Evolutionary conservation across 176 grass and related monocot species (phyloP).

Genomic region (Bromus sterilis): DNA sequence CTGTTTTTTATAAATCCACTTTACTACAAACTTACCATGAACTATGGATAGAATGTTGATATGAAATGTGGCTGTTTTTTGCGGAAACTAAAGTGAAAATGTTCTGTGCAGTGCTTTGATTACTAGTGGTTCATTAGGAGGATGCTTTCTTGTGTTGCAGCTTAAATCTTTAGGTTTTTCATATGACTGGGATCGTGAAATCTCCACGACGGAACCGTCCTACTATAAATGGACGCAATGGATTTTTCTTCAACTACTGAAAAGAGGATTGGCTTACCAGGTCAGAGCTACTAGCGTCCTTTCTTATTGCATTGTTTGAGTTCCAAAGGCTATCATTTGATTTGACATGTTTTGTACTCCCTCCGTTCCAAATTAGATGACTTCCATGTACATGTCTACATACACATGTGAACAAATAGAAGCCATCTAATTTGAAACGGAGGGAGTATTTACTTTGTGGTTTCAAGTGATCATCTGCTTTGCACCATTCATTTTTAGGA

Average conservation of each 20-base stretch:
- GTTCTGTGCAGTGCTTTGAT: background rate
- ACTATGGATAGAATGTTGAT: background rate
- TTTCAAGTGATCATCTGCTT: conserved; percentile 15
- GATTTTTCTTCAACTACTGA: conserved; percentile 97
- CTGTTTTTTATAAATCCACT: background rate
- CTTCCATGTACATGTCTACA: too few species aligned
- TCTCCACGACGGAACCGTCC: conserved; percentile 84
- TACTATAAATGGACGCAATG: conserved; percentile 99
- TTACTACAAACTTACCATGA: background rate
- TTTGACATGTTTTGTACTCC: background rate
- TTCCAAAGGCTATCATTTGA: background rate
- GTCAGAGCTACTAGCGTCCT: conserved; percentile 30
- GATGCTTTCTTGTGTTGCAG: conserved; percentile 35
- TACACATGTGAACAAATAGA: too few species aligned
- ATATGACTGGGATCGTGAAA: conserved; percentile 93
- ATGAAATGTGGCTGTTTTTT: background rate
- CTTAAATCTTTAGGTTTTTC: conserved; percentile 97
- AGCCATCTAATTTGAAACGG: too few species aligned
- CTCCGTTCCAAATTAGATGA: too few species aligned
- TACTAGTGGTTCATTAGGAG: background rate
- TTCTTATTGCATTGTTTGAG: background rate
- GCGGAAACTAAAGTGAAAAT: background rate
- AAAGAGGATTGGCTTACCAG: conserved; percentile 94
- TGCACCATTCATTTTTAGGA: conserved; percentile 22
- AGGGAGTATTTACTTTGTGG: conserved; percentile 7